Base-by-base conservation (phyloP, 148 eudicot genomes). In the Arctostaphylos glauca region DNA sequence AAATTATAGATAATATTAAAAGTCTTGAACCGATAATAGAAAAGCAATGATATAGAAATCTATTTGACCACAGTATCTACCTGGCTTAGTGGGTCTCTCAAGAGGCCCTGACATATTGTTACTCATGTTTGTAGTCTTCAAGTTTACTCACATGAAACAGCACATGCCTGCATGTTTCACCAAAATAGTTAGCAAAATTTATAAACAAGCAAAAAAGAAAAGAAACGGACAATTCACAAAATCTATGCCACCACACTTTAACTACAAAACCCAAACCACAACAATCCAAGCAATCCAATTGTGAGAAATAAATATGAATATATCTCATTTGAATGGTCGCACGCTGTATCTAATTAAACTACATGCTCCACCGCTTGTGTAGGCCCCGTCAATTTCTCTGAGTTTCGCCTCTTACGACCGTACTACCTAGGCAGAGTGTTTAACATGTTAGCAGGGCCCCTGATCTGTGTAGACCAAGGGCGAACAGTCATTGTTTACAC, bases 101-200 rank as follows among this genome's bases (percentile, higher is more conserved):
- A 91, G 81, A 83, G 92, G 84, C 73, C 90, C 96, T 53, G 96
- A 84, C 95, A 89, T 87, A 60, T 55, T 84, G 72, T 89, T 90
- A 77, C 88, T 87, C 90, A 80, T 87, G 77, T 83, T 81, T 90
- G 89, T 87, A 78, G 82, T 81, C 85, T 74, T 72, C 77, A 84
- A 82, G 79, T 87, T 87, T 86, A 83, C 83, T 83, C 68, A 75
- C 18, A 60, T 73, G 50, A 79, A 78, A 73, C 66, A 81, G 78
- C 41, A 80, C 76, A 73, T 86, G 78, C 87, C 83, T 79, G 82
- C 87, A 85, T 71, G 80, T 88, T 75, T 73, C 21, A 64, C 58
- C 77, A 60, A 47, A 77, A 2, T 21, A 46, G 71, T 54, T 31
- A 81, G 50, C 21, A 76, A 56, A 41, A 3, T n/a, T 49, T 38